A percentile compares a stretch with the other conserved stretches of the same genome.
Conservation (phyloP, 2,329 filamentous ascomycete species). For the Sporothrix pallida region DNA sequence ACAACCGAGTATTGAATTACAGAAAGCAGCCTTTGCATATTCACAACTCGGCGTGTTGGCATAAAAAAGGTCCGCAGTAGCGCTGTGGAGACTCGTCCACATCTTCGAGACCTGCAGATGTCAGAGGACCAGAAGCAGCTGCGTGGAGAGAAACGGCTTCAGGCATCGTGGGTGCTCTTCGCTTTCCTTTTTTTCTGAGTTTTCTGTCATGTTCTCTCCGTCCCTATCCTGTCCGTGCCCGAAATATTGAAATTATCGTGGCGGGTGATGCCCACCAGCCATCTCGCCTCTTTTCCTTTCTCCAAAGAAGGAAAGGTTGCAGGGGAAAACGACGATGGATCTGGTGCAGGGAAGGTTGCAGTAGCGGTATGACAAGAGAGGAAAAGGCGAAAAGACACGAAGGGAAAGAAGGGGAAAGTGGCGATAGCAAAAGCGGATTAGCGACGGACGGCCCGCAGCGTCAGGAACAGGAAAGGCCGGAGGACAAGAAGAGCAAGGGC, state of each 20-base stretch:
- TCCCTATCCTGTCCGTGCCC: not conserved
- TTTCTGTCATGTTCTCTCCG: not conserved
- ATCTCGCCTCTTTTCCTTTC: not conserved
- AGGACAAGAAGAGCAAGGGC: not conserved
- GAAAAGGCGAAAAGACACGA: not conserved
- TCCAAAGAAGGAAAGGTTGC: slow-evolving; percentile 19
- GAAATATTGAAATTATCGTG: not conserved
- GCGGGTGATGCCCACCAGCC: not conserved
- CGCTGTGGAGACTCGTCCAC: slow-evolving; percentile 12
- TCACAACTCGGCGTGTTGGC: not conserved
- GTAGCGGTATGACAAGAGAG: slow-evolving; percentile 21
- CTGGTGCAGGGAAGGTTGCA: slow-evolving; percentile 24
- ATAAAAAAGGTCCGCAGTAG: slow-evolving; percentile 12
- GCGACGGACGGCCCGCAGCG: slow-evolving; percentile 21
- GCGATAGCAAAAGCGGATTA: slow-evolving; percentile 4
- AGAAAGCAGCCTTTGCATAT: slow-evolving; percentile 1
- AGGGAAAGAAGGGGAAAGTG: not conserved
- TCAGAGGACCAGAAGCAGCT: slow-evolving; percentile 11
- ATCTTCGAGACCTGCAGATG: slow-evolving; percentile 20
- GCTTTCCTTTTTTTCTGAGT: not conserved
- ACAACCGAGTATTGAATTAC: slow-evolving; percentile 19
- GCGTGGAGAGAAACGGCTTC: not conserved
- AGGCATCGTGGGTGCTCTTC: not conserved
- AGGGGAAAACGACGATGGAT: slow-evolving; percentile 25
- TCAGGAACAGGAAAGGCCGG: slow-evolving; percentile 24